Percentiles rank a stretch among this genome's conserved stretches.
Conservation (phyloP, 2,329 filamentous ascomycete species). For the Stenocarpella maydis region DNA sequence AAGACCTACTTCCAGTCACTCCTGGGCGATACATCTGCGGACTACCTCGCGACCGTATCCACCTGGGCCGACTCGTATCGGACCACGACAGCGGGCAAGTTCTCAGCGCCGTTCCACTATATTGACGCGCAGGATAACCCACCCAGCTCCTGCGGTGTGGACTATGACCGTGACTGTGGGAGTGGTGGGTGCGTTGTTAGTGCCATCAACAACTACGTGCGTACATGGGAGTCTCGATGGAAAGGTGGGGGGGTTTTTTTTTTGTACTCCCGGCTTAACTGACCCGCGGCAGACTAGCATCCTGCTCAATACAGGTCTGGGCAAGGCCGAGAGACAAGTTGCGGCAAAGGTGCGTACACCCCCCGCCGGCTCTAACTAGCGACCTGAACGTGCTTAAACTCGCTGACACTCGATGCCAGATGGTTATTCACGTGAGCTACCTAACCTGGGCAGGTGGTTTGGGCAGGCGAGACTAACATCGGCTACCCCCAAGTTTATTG, state of each 20-base stretch:
- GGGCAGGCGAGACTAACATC: background rate
- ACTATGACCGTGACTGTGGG: slow-evolving; percentile 54
- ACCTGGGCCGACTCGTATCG: slow-evolving; percentile 60
- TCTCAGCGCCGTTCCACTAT: slow-evolving; percentile 57
- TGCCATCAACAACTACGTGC: slow-evolving; percentile 48
- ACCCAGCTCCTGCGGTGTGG: slow-evolving; percentile 54
- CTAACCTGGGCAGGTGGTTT: slow-evolving; percentile 12
- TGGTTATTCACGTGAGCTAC: slow-evolving; percentile 43
- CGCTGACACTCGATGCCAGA: slow-evolving; percentile 32
- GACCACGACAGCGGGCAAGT: slow-evolving; percentile 55
- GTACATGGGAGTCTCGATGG: background rate
- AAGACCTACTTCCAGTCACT: slow-evolving; percentile 52
- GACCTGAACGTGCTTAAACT: slow-evolving; percentile 7
- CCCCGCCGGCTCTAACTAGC: no score
- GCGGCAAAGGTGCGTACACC: slow-evolving; percentile 48
- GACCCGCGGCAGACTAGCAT: slow-evolving; percentile 38
- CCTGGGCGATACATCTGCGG: slow-evolving; percentile 52
- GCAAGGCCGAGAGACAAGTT: slow-evolving; percentile 42
- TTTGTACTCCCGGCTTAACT: background rate
- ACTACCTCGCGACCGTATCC: slow-evolving; percentile 58
- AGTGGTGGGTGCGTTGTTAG: slow-evolving; percentile 54
- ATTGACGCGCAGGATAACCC: slow-evolving; percentile 63
- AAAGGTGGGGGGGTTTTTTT: background rate
- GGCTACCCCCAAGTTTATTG: no score
- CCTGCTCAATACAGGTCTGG: slow-evolving; percentile 40